Conservation (phyloP, 352 stramenopile species). For the Elongisporangium senticosum region DNA sequence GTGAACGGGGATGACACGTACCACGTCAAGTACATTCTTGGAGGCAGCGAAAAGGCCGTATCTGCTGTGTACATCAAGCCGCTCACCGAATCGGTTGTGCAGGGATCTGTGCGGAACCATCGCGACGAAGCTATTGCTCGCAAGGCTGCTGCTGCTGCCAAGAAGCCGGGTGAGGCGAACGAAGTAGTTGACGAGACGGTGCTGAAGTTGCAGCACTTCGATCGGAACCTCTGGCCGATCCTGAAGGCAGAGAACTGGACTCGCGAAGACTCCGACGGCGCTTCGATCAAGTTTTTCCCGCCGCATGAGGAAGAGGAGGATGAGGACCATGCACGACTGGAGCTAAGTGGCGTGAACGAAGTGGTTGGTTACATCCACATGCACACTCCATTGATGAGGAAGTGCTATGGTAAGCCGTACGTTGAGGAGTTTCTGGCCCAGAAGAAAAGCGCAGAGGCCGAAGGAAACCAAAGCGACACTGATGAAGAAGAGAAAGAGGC, state of each 20-base stretch:
- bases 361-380: constrained; percentile 53
- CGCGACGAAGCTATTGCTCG: constrained; percentile 10
- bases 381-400: constrained; percentile 34
- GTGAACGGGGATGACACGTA: constrained; percentile 67
- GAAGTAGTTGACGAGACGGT: constrained; percentile 16
- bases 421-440: constrained; percentile 36
- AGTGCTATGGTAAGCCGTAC: constrained; percentile 72
- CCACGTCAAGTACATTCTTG: constrained; percentile 82
- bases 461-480: constrained; percentile 18
- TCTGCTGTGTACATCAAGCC: constrained; percentile 48
- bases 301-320: constrained; percentile 11
- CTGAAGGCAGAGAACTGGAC: constrained; percentile 69
- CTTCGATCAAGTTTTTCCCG: constrained; percentile 20
- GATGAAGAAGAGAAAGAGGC: constrained; percentile 13
- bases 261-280: constrained; percentile 36
- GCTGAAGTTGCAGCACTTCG: constrained; percentile 62
- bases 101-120: constrained; percentile 69
- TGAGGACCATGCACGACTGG: constrained; percentile 13
- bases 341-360: constrained; percentile 44
- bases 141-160: constrained; percentile 19
- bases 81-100: constrained; percentile 68
- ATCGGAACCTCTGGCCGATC: constrained; percentile 75
- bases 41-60: constrained; percentile 67
- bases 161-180: background rate
- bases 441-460: constrained; percentile 16